Evolutionary conservation across 306 rosid species (phyloP).

Genomic region (Gastrolobium bilobum): DNA sequence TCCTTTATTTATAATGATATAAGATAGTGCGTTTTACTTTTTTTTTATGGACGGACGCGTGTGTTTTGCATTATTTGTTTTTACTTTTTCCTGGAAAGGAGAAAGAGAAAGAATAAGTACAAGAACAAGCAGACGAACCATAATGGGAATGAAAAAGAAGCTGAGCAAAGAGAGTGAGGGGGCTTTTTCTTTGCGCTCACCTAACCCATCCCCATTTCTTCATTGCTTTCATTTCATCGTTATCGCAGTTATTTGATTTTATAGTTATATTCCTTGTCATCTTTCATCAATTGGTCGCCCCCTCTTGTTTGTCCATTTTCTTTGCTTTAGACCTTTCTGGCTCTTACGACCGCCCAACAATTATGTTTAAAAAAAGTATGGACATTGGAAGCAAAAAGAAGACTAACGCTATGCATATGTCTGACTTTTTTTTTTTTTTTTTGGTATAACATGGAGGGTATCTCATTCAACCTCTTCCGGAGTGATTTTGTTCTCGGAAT

Average conservation of each 20-base stretch:
- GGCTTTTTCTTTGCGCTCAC: slow-evolving; percentile 60
- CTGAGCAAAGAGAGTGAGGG: slow-evolving; percentile 47
- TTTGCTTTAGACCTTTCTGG: slow-evolving; percentile 38
- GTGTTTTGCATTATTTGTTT: slow-evolving; percentile 41
- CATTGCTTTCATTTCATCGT: slow-evolving; percentile 56
- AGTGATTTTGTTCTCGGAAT: too few species aligned
- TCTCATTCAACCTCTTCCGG: too few species aligned
- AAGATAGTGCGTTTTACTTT: slow-evolving; percentile 24
- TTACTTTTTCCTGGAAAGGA: slow-evolving; percentile 32
- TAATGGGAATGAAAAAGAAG: slow-evolving; percentile 13
- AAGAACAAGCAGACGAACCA: slow-evolving; percentile 10
- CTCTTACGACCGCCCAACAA: slow-evolving; percentile 44
- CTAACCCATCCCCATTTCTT: slow-evolving; percentile 60
- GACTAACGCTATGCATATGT: background rate
- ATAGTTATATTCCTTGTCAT: background rate
- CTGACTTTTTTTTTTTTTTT: too few species aligned
- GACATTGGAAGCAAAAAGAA: slow-evolving; percentile 34
- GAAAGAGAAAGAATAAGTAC: background rate
- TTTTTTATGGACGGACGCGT: slow-evolving; percentile 46
- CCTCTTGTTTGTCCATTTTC: slow-evolving; percentile 40
- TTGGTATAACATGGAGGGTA: too few species aligned
- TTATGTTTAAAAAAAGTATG: slow-evolving; percentile 10
- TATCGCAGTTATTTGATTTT: slow-evolving; percentile 34
- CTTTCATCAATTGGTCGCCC: slow-evolving; percentile 37
- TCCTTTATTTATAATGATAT: too few species aligned